Evolutionary conservation across 495 filamentous ascomycete genomes (phyloP).

Genomic region (Aspergillus carlsbadensis): DNA sequence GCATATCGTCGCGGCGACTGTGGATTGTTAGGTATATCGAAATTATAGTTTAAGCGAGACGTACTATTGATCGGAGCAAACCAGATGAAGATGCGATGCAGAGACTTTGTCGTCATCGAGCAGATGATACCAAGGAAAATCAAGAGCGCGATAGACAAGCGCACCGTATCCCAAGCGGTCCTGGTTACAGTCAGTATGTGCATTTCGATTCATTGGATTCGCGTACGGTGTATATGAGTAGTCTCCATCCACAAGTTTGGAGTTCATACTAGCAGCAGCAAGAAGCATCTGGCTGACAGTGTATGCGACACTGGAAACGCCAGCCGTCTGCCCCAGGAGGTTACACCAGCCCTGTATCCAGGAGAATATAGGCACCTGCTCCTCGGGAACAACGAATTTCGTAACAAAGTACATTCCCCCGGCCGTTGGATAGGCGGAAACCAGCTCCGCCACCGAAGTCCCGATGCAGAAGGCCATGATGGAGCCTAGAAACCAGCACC

Average conservation of each 20-base stretch:
- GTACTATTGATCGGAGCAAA: slow-evolving; percentile 72
- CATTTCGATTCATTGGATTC: neutral
- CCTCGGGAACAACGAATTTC: slow-evolving; percentile 56
- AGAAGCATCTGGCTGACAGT: slow-evolving; percentile 59
- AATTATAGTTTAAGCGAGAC: slow-evolving; percentile 1
- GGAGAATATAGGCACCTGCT: slow-evolving; percentile 57
- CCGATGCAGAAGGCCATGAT: slow-evolving; percentile 68
- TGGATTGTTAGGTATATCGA: slow-evolving; percentile 1
- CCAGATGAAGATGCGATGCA: slow-evolving; percentile 66
- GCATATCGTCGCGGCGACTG: slow-evolving; percentile 54
- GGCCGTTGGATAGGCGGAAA: slow-evolving; percentile 63
- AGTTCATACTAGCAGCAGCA: slow-evolving; percentile 57
- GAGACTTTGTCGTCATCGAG: slow-evolving; percentile 61
- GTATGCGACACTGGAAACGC: slow-evolving; percentile 57
- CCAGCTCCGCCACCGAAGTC: slow-evolving; percentile 61
- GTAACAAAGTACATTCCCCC: slow-evolving; percentile 67
- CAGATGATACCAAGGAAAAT: slow-evolving; percentile 60
- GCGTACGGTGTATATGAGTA: slow-evolving; percentile 49
- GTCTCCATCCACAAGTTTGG: slow-evolving; percentile 41
- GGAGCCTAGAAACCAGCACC: slow-evolving; percentile 70
- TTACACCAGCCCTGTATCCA: slow-evolving; percentile 67
- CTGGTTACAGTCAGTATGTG: slow-evolving; percentile 34
- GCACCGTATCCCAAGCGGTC: slow-evolving; percentile 60
- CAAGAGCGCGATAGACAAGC: slow-evolving; percentile 58
- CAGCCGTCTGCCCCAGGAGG: slow-evolving; percentile 59